Conservation (phyloP, 352 stramenopile genomes). For the Phytophthora brassicae region DNA sequence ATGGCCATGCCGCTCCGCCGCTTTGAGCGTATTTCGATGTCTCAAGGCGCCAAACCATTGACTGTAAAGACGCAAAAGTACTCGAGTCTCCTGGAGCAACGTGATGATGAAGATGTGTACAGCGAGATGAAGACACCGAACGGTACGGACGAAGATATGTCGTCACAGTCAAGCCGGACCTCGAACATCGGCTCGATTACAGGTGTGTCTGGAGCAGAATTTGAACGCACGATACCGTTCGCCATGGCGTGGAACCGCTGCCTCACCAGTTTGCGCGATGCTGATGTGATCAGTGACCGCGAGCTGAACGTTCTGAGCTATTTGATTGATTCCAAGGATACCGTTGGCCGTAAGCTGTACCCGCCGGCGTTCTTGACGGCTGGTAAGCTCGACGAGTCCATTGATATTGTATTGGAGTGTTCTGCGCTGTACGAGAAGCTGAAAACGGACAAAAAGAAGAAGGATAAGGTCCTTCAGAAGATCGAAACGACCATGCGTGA, state of each 20-base stretch:
- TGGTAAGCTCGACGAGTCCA: constrained; percentile 80
- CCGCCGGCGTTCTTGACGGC: constrained; percentile 79
- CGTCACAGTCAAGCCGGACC: constrained; percentile 42
- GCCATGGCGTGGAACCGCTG: constrained; percentile 87
- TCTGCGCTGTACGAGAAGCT: constrained; percentile 79
- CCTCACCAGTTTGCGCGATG: constrained; percentile 67
- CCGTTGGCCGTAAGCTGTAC: constrained; percentile 69
- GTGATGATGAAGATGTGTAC: constrained; percentile 57
- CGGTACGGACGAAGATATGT: constrained; percentile 61
- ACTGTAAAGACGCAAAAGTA: constrained; percentile 86
- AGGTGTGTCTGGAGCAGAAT: constrained; percentile 73
- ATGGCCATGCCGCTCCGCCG: constrained; percentile 60
- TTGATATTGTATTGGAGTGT: constrained; percentile 86
- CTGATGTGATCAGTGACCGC: constrained; percentile 79
- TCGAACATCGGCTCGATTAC: constrained; percentile 76
- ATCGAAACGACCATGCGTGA: constrained; percentile 84
- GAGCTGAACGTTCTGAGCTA: constrained; percentile 86
- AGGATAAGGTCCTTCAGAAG: constrained; percentile 85
- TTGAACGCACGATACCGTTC: constrained; percentile 83
- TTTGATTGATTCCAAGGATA: constrained; percentile 79
- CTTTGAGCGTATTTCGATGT: constrained; percentile 85
- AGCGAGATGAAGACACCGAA: constrained; percentile 63
- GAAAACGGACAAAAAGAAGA: constrained; percentile 86
- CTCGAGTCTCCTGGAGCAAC: constrained; percentile 65
- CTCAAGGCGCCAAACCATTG: constrained; percentile 68